phyloP scores from a whole-genome alignment of 2,329 filamentous ascomycete species.

The Ceratocystis variospora region DNA sequence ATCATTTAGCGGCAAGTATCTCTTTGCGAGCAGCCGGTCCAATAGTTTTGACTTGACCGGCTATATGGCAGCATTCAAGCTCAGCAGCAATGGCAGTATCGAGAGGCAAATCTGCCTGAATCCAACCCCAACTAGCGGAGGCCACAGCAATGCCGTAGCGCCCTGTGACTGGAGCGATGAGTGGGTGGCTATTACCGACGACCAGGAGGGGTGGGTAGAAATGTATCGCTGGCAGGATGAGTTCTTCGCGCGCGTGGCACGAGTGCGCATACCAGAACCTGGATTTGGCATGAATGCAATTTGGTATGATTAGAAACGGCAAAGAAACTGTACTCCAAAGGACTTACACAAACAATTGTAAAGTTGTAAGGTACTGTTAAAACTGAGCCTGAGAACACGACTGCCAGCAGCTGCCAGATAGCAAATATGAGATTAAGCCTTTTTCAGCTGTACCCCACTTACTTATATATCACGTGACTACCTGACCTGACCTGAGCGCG shows the following conservation, averaged over 20 bases:
- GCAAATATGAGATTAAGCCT: background rate
- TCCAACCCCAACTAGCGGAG: constrained; percentile 74
- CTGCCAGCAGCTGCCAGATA: background rate
- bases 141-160: constrained; percentile 76
- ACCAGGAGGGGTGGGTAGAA: constrained; percentile 76
- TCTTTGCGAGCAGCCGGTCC: constrained; percentile 73
- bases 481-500: background rate
- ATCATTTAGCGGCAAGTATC: constrained; percentile 53
- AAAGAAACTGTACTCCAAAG: background rate
- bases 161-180: constrained; percentile 76
- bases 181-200: constrained; percentile 80
- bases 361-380: background rate
- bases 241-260: constrained; percentile 62
- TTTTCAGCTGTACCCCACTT: background rate
- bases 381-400: background rate
- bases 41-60: constrained; percentile 65
- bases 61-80: constrained; percentile 68
- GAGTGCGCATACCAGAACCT: constrained; percentile 66
- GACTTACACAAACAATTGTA: background rate
- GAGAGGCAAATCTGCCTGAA: constrained; percentile 68
- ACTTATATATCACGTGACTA: background rate
- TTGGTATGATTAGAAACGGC: constrained; percentile 55
- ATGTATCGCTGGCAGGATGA: constrained; percentile 80
- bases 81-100: constrained; percentile 54
- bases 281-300: constrained; percentile 96